Evolutionary conservation across 495 filamentous ascomycete species (phyloP).

Genomic region (Aspergillus ostianus): DNA sequence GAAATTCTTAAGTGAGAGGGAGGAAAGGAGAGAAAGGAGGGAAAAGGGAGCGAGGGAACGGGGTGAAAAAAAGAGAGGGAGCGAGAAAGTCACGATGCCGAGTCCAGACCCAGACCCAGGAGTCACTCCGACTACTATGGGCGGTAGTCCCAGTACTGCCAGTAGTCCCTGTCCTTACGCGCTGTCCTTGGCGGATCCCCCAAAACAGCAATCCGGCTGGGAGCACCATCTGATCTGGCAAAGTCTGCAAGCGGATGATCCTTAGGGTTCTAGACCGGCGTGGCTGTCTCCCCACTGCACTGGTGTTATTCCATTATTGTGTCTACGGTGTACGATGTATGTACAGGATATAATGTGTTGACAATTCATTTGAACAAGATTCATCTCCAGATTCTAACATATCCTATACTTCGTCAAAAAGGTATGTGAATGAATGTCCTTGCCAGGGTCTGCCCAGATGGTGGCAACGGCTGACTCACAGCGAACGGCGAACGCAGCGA

Average conservation of each 20-base stretch:
- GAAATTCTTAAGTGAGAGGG: conserved; percentile 5
- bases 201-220: conserved; percentile 23
- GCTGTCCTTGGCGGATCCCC: conserved; percentile 13
- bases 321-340: too few species aligned
- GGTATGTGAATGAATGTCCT: not conserved
- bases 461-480: conserved; percentile 1
- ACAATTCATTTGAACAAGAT: not conserved
- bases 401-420: too few species aligned
- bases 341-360: too few species aligned
- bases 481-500: not conserved
- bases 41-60: conserved; percentile 1
- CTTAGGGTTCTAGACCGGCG: conserved; percentile 20
- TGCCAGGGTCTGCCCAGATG: not conserved
- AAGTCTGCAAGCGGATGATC: conserved; percentile 27
- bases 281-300: not conserved
- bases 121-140: too few species aligned
- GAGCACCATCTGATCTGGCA: conserved; percentile 25
- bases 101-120: not conserved
- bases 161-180: conserved; percentile 1
- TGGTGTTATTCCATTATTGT: too few species aligned
- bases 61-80: conserved; percentile 7
- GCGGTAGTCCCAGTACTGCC: not conserved
- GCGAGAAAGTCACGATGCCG: conserved; percentile 4
- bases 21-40: conserved; percentile 2
- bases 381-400: too few species aligned